phyloP scores from a whole-genome alignment of 495 filamentous ascomycete species.

The Podospora didyma region DNA sequence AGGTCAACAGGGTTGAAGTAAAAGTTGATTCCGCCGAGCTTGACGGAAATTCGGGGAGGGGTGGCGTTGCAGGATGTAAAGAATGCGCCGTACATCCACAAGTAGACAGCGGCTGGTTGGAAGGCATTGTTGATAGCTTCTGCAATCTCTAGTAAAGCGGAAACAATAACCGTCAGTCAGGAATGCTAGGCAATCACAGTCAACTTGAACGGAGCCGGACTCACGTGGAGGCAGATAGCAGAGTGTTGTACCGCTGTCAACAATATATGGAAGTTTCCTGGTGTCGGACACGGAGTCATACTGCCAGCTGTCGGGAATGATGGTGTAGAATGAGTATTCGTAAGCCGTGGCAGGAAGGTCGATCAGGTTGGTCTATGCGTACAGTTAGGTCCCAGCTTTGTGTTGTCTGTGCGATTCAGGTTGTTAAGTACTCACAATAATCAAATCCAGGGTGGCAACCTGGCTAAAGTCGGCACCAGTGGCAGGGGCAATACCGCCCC shows the following conservation, averaged over 20 bases:
- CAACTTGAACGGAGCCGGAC: conserved; percentile 1
- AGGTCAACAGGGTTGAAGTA: conserved; percentile 53
- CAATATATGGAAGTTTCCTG: conserved; percentile 39
- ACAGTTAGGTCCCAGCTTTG: conserved; percentile 4
- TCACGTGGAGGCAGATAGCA: conserved; percentile 38
- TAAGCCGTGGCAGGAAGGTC: conserved; percentile 20
- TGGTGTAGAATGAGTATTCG: conserved; percentile 39
- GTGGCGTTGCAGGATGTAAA: conserved; percentile 53
- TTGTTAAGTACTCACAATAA: conserved; percentile 29
- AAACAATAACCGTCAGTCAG: conserved; percentile 2
- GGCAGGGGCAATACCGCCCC: conserved; percentile 46
- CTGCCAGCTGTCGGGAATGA: conserved; percentile 37
- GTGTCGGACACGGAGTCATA: conserved; percentile 27
- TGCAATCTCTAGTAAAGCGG: conserved; percentile 33
- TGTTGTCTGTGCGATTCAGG: background rate
- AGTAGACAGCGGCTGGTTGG: conserved; percentile 48
- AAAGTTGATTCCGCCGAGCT: conserved; percentile 46
- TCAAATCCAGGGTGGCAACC: conserved; percentile 32
- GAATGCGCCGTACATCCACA: conserved; percentile 43
- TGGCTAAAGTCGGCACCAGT: conserved; percentile 24
- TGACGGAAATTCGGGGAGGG: conserved; percentile 49
- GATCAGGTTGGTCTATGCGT: conserved; percentile 22
- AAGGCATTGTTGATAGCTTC: conserved; percentile 50
- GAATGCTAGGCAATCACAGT: background rate
- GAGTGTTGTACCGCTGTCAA: conserved; percentile 46